Conservation (phyloP, 108 stramenopile genomes). For the Stephanodiscus triporus region DNA sequence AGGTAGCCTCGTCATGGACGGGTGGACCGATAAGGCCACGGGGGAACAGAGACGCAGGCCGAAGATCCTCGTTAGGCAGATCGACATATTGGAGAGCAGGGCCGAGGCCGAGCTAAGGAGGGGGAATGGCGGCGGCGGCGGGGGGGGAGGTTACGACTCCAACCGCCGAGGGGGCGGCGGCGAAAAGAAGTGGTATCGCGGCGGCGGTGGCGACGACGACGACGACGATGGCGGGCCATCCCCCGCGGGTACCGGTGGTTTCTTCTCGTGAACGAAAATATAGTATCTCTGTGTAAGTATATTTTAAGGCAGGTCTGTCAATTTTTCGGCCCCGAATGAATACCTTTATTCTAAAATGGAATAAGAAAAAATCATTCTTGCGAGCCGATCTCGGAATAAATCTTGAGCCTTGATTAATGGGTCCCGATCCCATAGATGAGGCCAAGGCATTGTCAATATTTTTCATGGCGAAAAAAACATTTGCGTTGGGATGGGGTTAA, state of each 20-base stretch:
- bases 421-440: too few relatives aligned
- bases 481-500: too few relatives aligned
- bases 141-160: conserved; percentile 1
- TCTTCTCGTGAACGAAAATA: conserved; percentile 25
- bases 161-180: background rate
- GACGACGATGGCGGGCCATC: conserved; percentile 45
- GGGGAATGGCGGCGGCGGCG: conserved; percentile 7
- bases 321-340: too few relatives aligned
- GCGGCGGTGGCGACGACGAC: conserved; percentile 11
- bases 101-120: conserved; percentile 70
- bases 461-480: too few relatives aligned
- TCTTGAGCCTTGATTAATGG: too few relatives aligned
- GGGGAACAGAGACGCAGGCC: conserved; percentile 57
- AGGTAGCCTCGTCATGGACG: conserved; percentile 64
- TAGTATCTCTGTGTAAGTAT: background rate
- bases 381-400: too few relatives aligned
- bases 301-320: background rate
- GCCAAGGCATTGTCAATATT: too few relatives aligned
- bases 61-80: conserved; percentile 71
- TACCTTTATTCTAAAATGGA: too few relatives aligned
- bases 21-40: conserved; percentile 68
- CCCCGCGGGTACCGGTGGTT: conserved; percentile 42
- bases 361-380: too few relatives aligned
- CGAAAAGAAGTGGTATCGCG: conserved; percentile 18
- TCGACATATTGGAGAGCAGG: conserved; percentile 79